Evolutionary conservation across 75 land plant genomes (phyloP).

Genomic region (Adiantum capillusveneris): DNA sequence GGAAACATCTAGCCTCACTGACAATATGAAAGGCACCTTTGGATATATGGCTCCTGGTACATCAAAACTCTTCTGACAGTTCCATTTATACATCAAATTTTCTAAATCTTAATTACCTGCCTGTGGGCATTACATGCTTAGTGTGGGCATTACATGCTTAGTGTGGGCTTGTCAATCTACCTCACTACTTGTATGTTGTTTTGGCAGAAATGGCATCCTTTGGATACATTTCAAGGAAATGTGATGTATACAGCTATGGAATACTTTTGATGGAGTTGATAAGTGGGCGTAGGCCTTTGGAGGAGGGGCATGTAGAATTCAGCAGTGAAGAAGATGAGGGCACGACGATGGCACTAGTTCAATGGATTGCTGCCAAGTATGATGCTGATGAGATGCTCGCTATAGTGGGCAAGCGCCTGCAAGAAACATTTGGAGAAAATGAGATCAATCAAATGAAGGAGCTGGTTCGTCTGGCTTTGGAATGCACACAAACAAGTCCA

Average conservation of each 20-base stretch:
- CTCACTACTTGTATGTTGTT: background rate
- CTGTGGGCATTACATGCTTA: background rate
- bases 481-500: too few species aligned
- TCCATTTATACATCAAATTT: too few species aligned
- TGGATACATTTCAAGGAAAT: background rate
- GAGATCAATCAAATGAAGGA: too few species aligned
- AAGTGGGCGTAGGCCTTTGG: conserved; percentile 4
- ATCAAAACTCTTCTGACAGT: background rate
- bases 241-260: conserved; percentile 13
- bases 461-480: too few species aligned
- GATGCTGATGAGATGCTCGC: too few species aligned
- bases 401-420: too few species aligned
- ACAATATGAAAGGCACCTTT: conserved; percentile 48
- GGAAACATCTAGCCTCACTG: conserved; percentile 31
- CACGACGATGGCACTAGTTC: background rate
- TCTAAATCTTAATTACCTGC: too few species aligned
- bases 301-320: background rate
- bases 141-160: too few species aligned
- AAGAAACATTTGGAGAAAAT: too few species aligned
- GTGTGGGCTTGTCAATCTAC: too few species aligned
- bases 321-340: background rate
- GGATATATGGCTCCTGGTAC: conserved; percentile 91
- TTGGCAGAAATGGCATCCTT: background rate
- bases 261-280: conserved; percentile 6
- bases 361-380: background rate